Evolutionary conservation across 306 rosid genomes (phyloP), one percentile per base, ranked within the genome.

Genomic region (Cyamopsis tetragonoloba): DNA sequence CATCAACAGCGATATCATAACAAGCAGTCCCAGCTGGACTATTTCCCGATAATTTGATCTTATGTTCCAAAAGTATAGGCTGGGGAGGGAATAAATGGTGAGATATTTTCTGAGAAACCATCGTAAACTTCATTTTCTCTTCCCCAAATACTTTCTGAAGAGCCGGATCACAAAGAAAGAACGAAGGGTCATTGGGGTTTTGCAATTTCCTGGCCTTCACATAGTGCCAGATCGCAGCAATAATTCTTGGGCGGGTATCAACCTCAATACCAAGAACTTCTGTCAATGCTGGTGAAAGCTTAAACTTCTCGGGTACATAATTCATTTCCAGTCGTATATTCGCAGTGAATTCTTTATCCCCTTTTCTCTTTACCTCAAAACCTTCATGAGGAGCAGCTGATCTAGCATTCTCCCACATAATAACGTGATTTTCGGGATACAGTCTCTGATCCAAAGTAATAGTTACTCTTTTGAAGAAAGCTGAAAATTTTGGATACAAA

Each of bases 191-290:
- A 20, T 76, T 80, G 18, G 88, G 92, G 84, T 79, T 87, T 79
- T 95, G 99, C 82, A 95, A 80, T 64, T 90, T 95, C 78, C 99
- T 82, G 65, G 99, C 99, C 87, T 95, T 95, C 69, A 95, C 99
- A 82, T 95, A 95, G 81, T 95, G 97, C 99, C 99, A 95, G 65
- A 95, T 88, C 1, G 99, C 96, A 68, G 96, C 92, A 67, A 95
- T 84, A 62, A 95, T 87, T 79, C 99, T 85, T 0, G 99, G 97
- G 35, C 97, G 97, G 65, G 99, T 86, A 73, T 95, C 99, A 74
- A 95, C 97, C 80, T 95, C 99, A 78, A 95, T 87, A 76, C 97
- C 99, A 75, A 95, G 97, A 85, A 95, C 97, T 70, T 95, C 99
- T 77, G 86, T 84, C 81, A 95, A 82, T 3, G 89, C 86, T 7